phyloP scores from a whole-genome alignment of 164 flowering plant species.

The Macadamia integrifolia region DNA sequence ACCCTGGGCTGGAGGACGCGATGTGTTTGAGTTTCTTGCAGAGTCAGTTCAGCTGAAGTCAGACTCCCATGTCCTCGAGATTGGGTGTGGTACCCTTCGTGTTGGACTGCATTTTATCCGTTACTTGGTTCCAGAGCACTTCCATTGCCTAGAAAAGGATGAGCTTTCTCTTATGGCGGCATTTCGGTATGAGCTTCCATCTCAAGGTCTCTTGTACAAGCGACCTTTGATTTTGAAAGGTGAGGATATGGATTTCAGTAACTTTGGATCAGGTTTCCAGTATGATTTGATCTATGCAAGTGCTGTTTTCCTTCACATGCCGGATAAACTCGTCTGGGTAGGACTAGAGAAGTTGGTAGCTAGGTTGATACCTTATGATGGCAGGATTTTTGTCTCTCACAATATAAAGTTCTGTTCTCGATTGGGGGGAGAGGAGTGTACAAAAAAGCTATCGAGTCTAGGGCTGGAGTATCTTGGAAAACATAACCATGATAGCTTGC shows the following conservation, averaged over 20 bases:
- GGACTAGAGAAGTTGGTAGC: constrained; percentile 53
- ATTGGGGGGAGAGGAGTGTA: constrained; percentile 63
- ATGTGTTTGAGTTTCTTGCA: constrained; percentile 72
- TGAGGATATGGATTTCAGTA: constrained; percentile 64
- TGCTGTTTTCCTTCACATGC: constrained; percentile 78
- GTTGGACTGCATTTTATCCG: constrained; percentile 72
- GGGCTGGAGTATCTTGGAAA: constrained; percentile 63
- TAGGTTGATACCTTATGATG: constrained; percentile 49
- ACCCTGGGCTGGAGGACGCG: constrained; percentile 87
- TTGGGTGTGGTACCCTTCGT: constrained; percentile 78
- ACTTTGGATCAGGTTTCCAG: constrained; percentile 40
- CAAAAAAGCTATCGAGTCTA: constrained; percentile 39
- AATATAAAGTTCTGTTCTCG: constrained; percentile 76
- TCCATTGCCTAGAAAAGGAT: constrained; percentile 62
- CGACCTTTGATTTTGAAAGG: constrained; percentile 65
- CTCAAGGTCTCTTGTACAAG: constrained; percentile 58
- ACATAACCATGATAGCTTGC: constrained; percentile 65
- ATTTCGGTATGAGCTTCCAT: constrained; percentile 72
- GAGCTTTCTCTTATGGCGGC: constrained; percentile 76
- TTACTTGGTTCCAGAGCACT: constrained; percentile 44
- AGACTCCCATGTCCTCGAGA: constrained; percentile 51
- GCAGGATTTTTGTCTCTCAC: constrained; percentile 69
- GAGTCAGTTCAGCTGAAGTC: constrained; percentile 39
- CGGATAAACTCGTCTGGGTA: constrained; percentile 69
- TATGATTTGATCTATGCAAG: constrained; percentile 75